phyloP scores from a whole-genome alignment of 2,329 filamentous ascomycete genomes.

The Dactylellina drechsleri region DNA sequence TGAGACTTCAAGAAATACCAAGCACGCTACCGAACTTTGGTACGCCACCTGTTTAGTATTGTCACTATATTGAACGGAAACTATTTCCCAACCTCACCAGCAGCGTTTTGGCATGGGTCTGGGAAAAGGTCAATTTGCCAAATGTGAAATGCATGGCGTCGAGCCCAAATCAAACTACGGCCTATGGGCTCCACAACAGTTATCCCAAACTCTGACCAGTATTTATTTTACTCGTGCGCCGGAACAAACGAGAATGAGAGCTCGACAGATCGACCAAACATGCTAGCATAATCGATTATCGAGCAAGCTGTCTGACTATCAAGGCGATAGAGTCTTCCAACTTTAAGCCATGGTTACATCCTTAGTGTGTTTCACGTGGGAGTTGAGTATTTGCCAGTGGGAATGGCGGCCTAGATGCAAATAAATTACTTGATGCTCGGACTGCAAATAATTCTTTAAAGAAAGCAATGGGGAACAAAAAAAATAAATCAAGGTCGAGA shows the following conservation, averaged over 20 bases:
- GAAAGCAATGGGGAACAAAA: background rate
- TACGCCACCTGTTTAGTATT: slow-evolving; percentile 47
- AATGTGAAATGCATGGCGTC: slow-evolving; percentile 48
- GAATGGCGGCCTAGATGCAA: slow-evolving; percentile 47
- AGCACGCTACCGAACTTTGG: slow-evolving; percentile 49
- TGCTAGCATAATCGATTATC: slow-evolving; percentile 32
- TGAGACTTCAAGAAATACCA: slow-evolving; percentile 50
- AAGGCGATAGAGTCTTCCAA: slow-evolving; percentile 25
- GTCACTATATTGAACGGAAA: slow-evolving; percentile 45
- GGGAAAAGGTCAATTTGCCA: slow-evolving; percentile 39
- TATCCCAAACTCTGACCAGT: slow-evolving; percentile 43
- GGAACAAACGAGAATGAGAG: slow-evolving; percentile 14
- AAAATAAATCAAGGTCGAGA: background rate
- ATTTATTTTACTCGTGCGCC: background rate
- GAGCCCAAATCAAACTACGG: slow-evolving; percentile 40
- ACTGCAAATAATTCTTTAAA: slow-evolving; percentile 10
- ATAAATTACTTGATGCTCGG: slow-evolving; percentile 41
- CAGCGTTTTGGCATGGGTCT: slow-evolving; percentile 25
- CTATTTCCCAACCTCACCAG: slow-evolving; percentile 52
- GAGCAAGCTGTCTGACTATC: slow-evolving; percentile 44
- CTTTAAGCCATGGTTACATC: slow-evolving; percentile 50
- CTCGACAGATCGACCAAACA: slow-evolving; percentile 36
- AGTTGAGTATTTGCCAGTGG: slow-evolving; percentile 39
- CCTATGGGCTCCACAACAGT: slow-evolving; percentile 29
- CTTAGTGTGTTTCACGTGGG: slow-evolving; percentile 51